Base-by-base conservation (phyloP, 179 eudicot species). In the Carnegiea gigantea region DNA sequence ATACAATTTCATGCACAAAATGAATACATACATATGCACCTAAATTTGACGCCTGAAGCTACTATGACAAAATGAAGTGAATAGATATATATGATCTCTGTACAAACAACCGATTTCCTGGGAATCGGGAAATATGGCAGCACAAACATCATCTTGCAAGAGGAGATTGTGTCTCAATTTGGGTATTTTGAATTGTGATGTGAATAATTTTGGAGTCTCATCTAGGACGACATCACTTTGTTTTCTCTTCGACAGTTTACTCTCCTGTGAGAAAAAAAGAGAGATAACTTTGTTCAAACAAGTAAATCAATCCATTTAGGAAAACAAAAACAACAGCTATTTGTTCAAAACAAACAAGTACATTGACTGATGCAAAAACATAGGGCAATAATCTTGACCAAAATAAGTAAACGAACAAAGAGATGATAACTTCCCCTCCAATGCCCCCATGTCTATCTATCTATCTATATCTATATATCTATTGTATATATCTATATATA, bases 131-230 rank as follows among this genome's bases (percentile, higher is more conserved):
- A 30, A 68, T 24, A 44, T 23, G 26, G 46, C 70, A 17, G 8
- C 24, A 73, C 28, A 70, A 62, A 68, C 14, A 53, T 79, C 81
- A 85, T 80, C 82, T 79, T 64, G n/a, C 77, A 14, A 9, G 79
- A 53, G 83, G 88, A 77, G 88, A 73, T 64, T 65, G 73, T 80
- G 62, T 76, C 82, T 86, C 86, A 88, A 49, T 81, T 86, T 86
- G 17, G 90, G 90, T 48, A 88, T 77, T 71, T 86, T 88, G 76
- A 88, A 88, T 26, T 84, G 78, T 10, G 89, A 86, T 59, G 89
- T 82, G 76, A 88, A 88, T 54, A 88, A 76, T 80, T 64, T 86
- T 20, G 89, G 90, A 60, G 85, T 84, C 13, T 78, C 85, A 13
- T 82, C 80, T 30, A 43, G 54, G 49, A 1, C 36, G 12, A 70